Evolutionary conservation across 352 stramenopile species (phyloP), one percentile per base, ranked within the genome.

Genomic region (Paralagenidium karlingii): DNA sequence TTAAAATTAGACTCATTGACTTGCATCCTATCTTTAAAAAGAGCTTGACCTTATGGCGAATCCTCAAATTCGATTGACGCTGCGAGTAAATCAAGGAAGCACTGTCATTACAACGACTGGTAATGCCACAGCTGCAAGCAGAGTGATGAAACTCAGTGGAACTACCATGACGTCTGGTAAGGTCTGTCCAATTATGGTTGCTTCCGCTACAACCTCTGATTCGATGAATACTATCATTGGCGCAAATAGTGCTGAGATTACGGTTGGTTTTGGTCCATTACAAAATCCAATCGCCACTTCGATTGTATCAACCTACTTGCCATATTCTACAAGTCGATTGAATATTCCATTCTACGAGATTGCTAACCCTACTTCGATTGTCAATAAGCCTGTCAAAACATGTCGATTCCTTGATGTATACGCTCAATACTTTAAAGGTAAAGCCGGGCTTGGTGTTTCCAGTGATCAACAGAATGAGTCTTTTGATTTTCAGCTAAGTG

Each of bases 341-440:
- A 42, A 51, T 21, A 51, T 63, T 38, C 47, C 55, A 18, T 53
- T 53, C 31, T 63, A 63, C 31, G 53, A 62, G 50, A 19, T 55
- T 7, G 29, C 36, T 30, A 47, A 54, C 47, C 48, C 53, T 24
- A 34, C 24, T 21, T 5, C 34, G 21, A 45, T 60, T n/a, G 45
- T 60, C 19, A 25, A 12, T 11, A 61, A 57, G 22, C 51, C 51
- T 26, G 34, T 60, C 16, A 60, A 55, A 20, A 51, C 28, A n/a
- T 29, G 51, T 38, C 34, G 31, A 12, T 60, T 49, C 25, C 22
- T 55, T 1, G 46, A 55, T 41, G 48, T 24, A 15, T 60, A 48
- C 29, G 34, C 37, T 2, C 45, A 60, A 29, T 52, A 55, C 22
- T 49, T 60, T 22, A 43, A 32, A 7, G n/a, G 42, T 12, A 24